Conservation (phyloP, 129 eudicot genomes). For the Mikania micrantha region DNA sequence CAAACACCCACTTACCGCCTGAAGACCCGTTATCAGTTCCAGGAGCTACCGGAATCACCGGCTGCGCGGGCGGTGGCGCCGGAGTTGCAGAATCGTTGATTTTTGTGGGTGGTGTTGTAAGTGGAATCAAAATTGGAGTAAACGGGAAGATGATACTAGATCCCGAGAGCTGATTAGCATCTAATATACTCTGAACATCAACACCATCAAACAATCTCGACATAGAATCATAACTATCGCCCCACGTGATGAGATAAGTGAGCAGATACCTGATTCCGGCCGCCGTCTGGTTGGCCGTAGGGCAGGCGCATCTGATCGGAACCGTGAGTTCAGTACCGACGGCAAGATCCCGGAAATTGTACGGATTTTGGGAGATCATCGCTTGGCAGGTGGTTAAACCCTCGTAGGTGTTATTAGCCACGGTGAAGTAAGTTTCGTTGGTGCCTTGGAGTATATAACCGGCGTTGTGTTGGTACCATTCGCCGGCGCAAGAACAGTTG, state of each 20-base stretch:
- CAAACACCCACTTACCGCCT: constrained; percentile 34
- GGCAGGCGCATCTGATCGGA: constrained; percentile 79
- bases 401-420: constrained; percentile 60
- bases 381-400: constrained; percentile 79
- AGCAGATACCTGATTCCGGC: constrained; percentile 47
- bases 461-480: constrained; percentile 52
- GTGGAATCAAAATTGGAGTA: constrained; percentile 62
- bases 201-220: constrained; percentile 29
- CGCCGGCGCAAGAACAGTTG: constrained; percentile 44
- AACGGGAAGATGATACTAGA: constrained; percentile 29
- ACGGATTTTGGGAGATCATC: constrained; percentile 40
- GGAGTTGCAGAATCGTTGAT: constrained; percentile 10
- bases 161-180: constrained; percentile 42
- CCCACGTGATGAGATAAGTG: constrained; percentile 41
- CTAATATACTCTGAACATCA: constrained; percentile 21
- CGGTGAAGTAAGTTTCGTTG: constrained; percentile 38
- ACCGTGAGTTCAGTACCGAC: constrained; percentile 27
- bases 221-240: constrained; percentile 14
- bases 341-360: not conserved
- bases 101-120: constrained; percentile 33
- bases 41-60: constrained; percentile 17
- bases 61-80: constrained; percentile 38
- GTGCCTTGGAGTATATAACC: constrained; percentile 12
- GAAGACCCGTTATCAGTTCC: constrained; percentile 26
- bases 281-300: constrained; percentile 40